A percentile compares a stretch with the other conserved stretches of the same genome.
Conservation (phyloP, 768 basidiomycete species). For the Rubroboletus pulcherrimus region DNA sequence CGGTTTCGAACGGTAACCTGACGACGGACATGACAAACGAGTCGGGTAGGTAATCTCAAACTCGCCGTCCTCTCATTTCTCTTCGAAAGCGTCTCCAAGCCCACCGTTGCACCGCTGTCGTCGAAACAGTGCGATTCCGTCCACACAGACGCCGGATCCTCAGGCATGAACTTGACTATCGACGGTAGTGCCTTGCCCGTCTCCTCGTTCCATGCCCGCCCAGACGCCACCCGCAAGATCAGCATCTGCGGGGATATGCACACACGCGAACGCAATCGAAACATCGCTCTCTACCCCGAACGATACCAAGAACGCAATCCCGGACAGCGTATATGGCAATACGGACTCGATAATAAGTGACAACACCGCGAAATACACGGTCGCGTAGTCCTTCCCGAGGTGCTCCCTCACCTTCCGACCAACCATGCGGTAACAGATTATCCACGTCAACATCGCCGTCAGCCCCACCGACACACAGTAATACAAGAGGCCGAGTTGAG, state of each 20-base stretch:
- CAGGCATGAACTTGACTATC: conserved; percentile 12
- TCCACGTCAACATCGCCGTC: conserved; percentile 19
- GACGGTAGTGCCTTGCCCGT: conserved; percentile 2
- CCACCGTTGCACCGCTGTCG: neutral
- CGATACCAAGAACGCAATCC: conserved; percentile 22
- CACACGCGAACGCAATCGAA: conserved; percentile 13
- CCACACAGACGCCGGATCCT: neutral
- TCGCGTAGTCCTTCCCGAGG: conserved; percentile 21
- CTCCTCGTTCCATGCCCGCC: conserved; percentile 14
- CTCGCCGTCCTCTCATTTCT: too few species aligned
- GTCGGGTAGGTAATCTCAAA: too few species aligned
- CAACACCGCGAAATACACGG: conserved; percentile 16
- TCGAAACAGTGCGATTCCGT: neutral
- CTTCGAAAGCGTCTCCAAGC: neutral
- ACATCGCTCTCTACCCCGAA: conserved; percentile 15
- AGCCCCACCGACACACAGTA: conserved; percentile 17
- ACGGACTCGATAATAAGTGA: conserved; percentile 23
- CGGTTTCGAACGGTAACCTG: conserved; percentile 9
- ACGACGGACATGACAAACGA: too few species aligned
- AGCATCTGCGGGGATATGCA: conserved; percentile 28
- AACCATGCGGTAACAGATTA: conserved; percentile 19
- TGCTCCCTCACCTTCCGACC: conserved; percentile 7
- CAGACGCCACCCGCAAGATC: conserved; percentile 23
- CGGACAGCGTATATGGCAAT: conserved; percentile 24
- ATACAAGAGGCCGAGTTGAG: conserved; percentile 19